Base-by-base conservation (phyloP, 345 rosid genomes). In the Citrus mangshanensis region DNA sequence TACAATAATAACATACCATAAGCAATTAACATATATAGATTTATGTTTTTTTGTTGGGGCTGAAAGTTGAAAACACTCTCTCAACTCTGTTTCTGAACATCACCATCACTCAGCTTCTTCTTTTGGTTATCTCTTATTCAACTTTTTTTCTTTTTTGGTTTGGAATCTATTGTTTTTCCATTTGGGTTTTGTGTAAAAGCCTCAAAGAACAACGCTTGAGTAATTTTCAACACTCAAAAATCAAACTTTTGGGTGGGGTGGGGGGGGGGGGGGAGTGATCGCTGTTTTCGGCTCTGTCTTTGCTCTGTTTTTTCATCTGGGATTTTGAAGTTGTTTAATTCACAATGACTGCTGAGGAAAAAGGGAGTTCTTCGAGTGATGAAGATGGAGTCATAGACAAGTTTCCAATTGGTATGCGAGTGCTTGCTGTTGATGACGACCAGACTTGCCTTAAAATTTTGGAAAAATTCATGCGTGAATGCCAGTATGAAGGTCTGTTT, bases 341-440 rank as follows among this genome's bases (percentile, higher is more conserved):
- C 38, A 73, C 32, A 42, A 87, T 91, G 88, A 74, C 78, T 34
- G 89, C 80, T 35, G 88, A 84, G 76, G 84, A 81, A 68, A 82
- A 64, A 72, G 78, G 64, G 46, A 76, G 76, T 66, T 62, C 68
- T 62, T 70, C 49, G 37, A 77, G 21, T n/a, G 66, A 76, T 55
- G 87, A 81, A 62, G 86, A 86, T 68, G 80, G 81, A 1, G 56
- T 61, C 73, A 62, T 10, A 27, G 88, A 86, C 78, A 28, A 69
- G 70, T 88, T 92, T 65, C 93, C 92, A 28, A 80, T 81, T 25
- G 91, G 89, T 34, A 82, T 89, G 90, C 90, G 91, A 68, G 89
- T 92, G 77, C 77, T 92, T 35, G 94, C 92, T 19, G 94, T 90
- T 55, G 96, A 92, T 55, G 96, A 90, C 73, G 91, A 92, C 81